Evolutionary conservation across 306 rosid species (phyloP).

Genomic region (Vigna reflexopilosa): DNA sequence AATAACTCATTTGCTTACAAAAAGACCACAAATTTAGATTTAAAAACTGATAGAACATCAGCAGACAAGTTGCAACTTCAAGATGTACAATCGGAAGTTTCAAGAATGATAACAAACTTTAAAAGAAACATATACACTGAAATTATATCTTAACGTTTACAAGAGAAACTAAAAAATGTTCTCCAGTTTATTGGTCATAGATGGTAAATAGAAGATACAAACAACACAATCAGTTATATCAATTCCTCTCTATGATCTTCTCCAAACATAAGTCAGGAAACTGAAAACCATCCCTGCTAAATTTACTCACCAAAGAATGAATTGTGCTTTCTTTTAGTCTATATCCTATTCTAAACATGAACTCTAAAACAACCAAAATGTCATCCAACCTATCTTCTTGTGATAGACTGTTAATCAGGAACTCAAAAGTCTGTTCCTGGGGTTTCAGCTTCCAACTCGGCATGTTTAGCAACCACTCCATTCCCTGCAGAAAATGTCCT

Average conservation of each 20-base stretch:
- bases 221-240: constrained; percentile 33
- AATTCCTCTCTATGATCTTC: constrained; percentile 54
- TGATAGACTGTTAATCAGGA: constrained; percentile 53
- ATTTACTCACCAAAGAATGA: constrained; percentile 53
- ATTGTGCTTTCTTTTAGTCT: constrained; percentile 43
- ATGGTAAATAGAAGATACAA: constrained; percentile 41
- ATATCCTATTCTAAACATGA: constrained; percentile 70
- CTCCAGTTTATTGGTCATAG: constrained; percentile 29
- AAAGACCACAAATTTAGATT: background rate
- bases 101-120: background rate
- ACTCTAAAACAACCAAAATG: constrained; percentile 63
- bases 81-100: constrained; percentile 8
- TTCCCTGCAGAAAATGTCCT: constrained; percentile 58
- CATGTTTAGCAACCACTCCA: constrained; percentile 66
- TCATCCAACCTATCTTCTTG: constrained; percentile 63
- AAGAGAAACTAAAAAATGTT: background rate
- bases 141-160: constrained; percentile 13
- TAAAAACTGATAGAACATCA: background rate
- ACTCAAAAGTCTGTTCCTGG: constrained; percentile 54
- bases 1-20: constrained; percentile 10
- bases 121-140: background rate
- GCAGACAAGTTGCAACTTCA: constrained; percentile 28
- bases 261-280: constrained; percentile 47
- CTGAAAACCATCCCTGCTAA: constrained; percentile 46
- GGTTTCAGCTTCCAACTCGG: constrained; percentile 59